Base-by-base conservation (phyloP, 2,329 filamentous ascomycete genomes). In the Diplocarpon rosae region DNA sequence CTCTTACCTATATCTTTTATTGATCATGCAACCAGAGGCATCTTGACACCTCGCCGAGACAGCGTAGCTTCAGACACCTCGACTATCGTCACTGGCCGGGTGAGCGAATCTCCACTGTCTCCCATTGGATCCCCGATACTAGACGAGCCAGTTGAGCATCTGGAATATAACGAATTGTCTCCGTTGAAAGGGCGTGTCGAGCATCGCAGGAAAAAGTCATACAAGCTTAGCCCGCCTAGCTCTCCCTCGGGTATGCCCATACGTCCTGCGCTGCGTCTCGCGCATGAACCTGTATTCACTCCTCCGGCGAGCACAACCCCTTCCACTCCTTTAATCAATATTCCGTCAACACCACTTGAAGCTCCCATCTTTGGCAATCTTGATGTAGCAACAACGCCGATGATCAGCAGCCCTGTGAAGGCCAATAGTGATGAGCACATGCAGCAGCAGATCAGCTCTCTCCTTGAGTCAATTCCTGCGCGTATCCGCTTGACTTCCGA, bases 381-480 rank as follows among this genome's bases (percentile, higher is more conserved):
- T 16, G 49, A 59, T 37, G 35, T 59, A 9, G 51, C 54, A 4
- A 36, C 48, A 15, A 31, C 50, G 12, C 45, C 48, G 8, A 34
- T 50, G 3, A 32, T 51, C n/a, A 46, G 49, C 8, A 56, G 52
- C 31, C 54, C 58, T 7, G 52, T 49, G 17, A 59, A 56, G 31
- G 38, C 38, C 8, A 46, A 37, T 13, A 48, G 53, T 0, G 78
- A 83, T 51, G 80, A 86, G 52, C 76, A 85, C 45, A 70, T 94
- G 12, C 84, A 87, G 52, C 77, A 80, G 50, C 86, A 89, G 59
- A 89, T 94, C 39, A 83, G 77, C 57, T 77, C 83, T 41, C 84
- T 93, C 45, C 72, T 93, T 32, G 78, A 78, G 46, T 82, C 74
- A 15, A 85, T 93, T 50, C 86, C 87, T 1, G 81, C 82, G 28